These are phyloP conservation scores for Exidia glandulosa DNA, from an alignment of 768 basidiomycete species.

Conservation along the genomic window DNA sequence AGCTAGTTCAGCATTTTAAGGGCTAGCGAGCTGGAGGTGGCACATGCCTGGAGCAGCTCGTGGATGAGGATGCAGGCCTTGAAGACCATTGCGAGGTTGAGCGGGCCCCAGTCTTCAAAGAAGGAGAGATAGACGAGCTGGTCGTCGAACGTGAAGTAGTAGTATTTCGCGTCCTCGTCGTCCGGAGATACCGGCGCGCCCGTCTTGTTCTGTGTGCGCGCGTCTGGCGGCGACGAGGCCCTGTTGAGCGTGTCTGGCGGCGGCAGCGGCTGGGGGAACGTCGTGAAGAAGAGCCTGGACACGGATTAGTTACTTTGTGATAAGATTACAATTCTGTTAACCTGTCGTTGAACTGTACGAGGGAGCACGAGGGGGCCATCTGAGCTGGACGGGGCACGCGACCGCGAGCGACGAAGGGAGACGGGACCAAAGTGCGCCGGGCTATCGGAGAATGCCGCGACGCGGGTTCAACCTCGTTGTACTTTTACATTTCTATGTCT, in stretches of 20 bases:
- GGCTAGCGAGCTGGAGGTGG: slow-evolving; percentile 1
- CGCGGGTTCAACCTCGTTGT: too few relatives aligned
- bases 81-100: slow-evolving; percentile 88
- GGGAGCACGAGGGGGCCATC: slow-evolving; percentile 7
- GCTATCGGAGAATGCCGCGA: too few relatives aligned
- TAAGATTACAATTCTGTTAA: background rate
- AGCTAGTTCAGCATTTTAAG: slow-evolving; percentile 22
- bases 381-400: background rate
- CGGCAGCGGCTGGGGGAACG: slow-evolving; percentile 72
- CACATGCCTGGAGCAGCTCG: slow-evolving; percentile 53
- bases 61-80: slow-evolving; percentile 88
- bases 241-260: slow-evolving; percentile 53
- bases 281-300: slow-evolving; percentile 74
- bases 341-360: slow-evolving; percentile 9
- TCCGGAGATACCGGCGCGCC: slow-evolving; percentile 45
- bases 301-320: background rate
- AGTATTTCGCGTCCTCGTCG: slow-evolving; percentile 59
- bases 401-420: background rate
- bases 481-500: too few relatives aligned
- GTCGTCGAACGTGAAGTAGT: slow-evolving; percentile 91
- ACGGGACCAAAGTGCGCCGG: background rate
- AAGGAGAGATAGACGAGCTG: slow-evolving; percentile 86
- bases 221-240: slow-evolving; percentile 52
- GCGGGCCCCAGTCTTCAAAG: slow-evolving; percentile 90
- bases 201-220: slow-evolving; percentile 40